Evolutionary conservation across 441 rosid genomes (phyloP), one percentile per base, ranked within the genome.

Genomic region (Erysimum cheiri): DNA sequence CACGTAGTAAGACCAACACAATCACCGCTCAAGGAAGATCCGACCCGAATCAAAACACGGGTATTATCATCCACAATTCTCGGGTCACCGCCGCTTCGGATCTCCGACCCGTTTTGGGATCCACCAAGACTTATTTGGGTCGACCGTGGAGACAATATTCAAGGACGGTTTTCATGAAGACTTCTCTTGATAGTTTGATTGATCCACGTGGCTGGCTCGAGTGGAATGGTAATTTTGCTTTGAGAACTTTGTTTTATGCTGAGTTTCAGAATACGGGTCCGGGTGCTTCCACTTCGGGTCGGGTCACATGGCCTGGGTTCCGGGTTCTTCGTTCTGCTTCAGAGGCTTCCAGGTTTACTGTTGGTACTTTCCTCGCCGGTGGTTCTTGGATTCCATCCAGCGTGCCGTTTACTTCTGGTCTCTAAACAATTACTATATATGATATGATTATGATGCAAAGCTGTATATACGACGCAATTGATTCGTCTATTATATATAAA

Each of bases 11-110:
- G 5, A 80, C 79, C 67, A 88, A 83, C 81, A 80, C 86, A 4
- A 47, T 88, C 36, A 86, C 94, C 0, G 91, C 94, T 5, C 91
- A 86, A 69, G 85, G 82, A 41, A 80, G 89, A 59, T 79, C 85
- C 4, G 91, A 88, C 77, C 83, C 91, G 5, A 86, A 88, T 68
- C 89, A 88, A 41, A 88, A 81, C 80, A 86, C 88, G 0, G 93
- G 93, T 52, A 86, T 88, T 35, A 62, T 84, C 0, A 83, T 88
- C 65, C 93, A 86, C 22, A 77, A 83, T 64, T 83, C 87, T 29
- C 70, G 74, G 29, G 87, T 88, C 39, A 82, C 83, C 1, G 87
- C 93, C 7, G 83, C 85, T 12, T 80, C 88, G 0, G 94, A 88
- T 36, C 80, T 88, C 36, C 65, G 49, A 10, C 82, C 89, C 0